phyloP scores from a whole-genome alignment of 495 filamentous ascomycete species.

The Xylaria flabelliformis region DNA sequence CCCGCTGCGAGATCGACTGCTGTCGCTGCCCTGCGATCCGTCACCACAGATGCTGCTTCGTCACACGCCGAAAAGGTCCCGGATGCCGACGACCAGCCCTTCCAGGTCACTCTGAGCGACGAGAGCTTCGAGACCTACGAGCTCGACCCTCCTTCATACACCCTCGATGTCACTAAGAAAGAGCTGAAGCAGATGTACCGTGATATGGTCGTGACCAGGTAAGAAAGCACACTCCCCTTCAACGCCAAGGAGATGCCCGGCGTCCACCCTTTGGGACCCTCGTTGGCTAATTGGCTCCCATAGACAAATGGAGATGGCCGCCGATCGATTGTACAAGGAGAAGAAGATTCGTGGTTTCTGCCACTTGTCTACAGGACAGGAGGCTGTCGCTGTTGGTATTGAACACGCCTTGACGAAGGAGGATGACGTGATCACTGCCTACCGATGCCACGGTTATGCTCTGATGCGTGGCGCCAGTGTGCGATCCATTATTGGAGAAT shows the following conservation, averaged over 20 bases:
- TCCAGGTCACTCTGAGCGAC: conserved; percentile 89
- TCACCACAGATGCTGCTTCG: conserved; percentile 94
- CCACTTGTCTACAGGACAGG: conserved; percentile 96
- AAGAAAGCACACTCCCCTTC: conserved; percentile 43
- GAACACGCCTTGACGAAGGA: conserved; percentile 91
- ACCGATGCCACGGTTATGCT: conserved; percentile 98
- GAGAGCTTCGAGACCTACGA: conserved; percentile 99
- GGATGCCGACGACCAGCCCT: conserved; percentile 87
- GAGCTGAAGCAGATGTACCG: conserved; percentile 98
- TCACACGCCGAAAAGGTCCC: conserved; percentile 89
- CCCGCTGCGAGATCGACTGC: conserved; percentile 45
- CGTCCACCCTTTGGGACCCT: not conserved
- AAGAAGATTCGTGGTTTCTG: conserved; percentile 99
- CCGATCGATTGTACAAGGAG: conserved; percentile 97
- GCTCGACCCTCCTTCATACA: conserved; percentile 93
- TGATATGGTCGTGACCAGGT: conserved; percentile 95
- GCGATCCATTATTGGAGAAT: conserved; percentile 93
- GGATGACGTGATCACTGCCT: conserved; percentile 96
- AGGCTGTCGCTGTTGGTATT: conserved; percentile 95
- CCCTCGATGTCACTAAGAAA: conserved; percentile 90
- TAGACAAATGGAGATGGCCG: conserved; percentile 99
- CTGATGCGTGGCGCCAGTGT: conserved; percentile 94
- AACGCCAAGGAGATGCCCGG: not conserved
- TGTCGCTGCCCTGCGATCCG: conserved; percentile 69
- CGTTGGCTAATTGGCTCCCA: not conserved